phyloP scores from a whole-genome alignment of 2,329 filamentous ascomycete genomes.

The Curvularia spicifera region DNA sequence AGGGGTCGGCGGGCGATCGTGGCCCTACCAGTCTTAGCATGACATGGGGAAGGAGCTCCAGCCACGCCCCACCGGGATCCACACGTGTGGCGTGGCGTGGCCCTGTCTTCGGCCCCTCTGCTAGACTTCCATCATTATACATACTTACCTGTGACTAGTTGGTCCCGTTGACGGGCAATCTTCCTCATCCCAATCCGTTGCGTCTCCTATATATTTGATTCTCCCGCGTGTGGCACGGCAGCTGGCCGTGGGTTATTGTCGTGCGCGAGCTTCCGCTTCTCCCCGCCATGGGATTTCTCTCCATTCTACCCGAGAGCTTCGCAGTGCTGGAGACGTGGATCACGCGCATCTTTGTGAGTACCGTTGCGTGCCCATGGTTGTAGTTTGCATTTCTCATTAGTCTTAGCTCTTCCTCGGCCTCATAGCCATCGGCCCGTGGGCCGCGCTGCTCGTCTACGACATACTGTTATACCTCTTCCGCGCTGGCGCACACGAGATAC shows the following conservation, averaged over 20 bases:
- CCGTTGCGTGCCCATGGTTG: no score
- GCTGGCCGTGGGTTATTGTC: not conserved
- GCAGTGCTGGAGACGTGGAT: slow-evolving; percentile 67
- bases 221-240: not conserved
- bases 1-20: slow-evolving; percentile 13
- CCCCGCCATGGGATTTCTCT: slow-evolving; percentile 66
- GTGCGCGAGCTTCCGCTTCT: not conserved
- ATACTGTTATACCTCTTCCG: slow-evolving; percentile 67
- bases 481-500: slow-evolving; percentile 63
- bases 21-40: not conserved
- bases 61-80: slow-evolving; percentile 20
- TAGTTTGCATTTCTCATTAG: slow-evolving; percentile 25
- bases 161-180: slow-evolving; percentile 1
- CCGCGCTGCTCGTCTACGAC: slow-evolving; percentile 68
- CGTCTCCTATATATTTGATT: not conserved
- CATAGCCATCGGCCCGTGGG: slow-evolving; percentile 67
- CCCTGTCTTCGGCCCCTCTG: slow-evolving; percentile 13
- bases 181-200: not conserved
- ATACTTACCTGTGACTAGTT: not conserved
- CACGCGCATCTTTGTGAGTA: slow-evolving; percentile 66
- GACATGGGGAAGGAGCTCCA: slow-evolving; percentile 18
- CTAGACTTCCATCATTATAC: slow-evolving; percentile 9
- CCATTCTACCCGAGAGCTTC: slow-evolving; percentile 66
- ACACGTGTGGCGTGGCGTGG: slow-evolving; percentile 5
- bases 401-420: slow-evolving; percentile 65